Conservation (phyloP, 495 filamentous ascomycete genomes). For the Trichocladium antarcticum region DNA sequence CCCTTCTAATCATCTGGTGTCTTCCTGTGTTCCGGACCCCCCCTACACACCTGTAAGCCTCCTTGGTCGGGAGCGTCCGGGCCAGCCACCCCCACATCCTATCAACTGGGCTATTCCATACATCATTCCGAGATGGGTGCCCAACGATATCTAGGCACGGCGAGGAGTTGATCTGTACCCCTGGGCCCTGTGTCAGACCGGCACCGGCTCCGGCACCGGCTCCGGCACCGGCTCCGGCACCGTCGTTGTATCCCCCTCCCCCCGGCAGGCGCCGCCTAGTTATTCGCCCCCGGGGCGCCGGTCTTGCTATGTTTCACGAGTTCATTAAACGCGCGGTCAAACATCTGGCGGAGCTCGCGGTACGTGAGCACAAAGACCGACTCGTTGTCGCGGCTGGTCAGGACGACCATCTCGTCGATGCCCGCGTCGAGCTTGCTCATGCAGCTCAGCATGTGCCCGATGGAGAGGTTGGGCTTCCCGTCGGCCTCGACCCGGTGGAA, state of each 20-base stretch:
- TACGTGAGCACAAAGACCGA: conserved; percentile 77
- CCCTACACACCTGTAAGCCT: no score
- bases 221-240: no score
- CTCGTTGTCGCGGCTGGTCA: conserved; percentile 83
- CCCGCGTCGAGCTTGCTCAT: conserved; percentile 91
- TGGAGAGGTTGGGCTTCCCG: conserved; percentile 66
- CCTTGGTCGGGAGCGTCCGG: no score
- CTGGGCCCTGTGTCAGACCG: no score
- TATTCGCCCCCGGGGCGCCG: conserved; percentile 19
- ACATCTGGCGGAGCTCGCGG: conserved; percentile 69
- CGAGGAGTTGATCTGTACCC: no score
- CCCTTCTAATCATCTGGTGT: no score
- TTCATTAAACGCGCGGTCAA: conserved; percentile 71
- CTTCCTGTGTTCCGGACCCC: no score
- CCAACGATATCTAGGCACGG: no score
- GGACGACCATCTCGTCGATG: conserved; percentile 67
- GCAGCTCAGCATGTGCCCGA: conserved; percentile 72
- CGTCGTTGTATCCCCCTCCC: neutral
- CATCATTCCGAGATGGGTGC: no score
- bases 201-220: no score
- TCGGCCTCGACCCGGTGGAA: conserved; percentile 87
- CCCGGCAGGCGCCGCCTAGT: conserved; percentile 1
- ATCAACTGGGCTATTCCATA: no score
- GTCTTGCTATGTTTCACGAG: conserved; percentile 47
- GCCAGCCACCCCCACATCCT: no score